Evolutionary conservation across 495 filamentous ascomycete species (phyloP), one percentile per base, ranked within the genome.

Genomic region (Aspergillus cristatus): DNA sequence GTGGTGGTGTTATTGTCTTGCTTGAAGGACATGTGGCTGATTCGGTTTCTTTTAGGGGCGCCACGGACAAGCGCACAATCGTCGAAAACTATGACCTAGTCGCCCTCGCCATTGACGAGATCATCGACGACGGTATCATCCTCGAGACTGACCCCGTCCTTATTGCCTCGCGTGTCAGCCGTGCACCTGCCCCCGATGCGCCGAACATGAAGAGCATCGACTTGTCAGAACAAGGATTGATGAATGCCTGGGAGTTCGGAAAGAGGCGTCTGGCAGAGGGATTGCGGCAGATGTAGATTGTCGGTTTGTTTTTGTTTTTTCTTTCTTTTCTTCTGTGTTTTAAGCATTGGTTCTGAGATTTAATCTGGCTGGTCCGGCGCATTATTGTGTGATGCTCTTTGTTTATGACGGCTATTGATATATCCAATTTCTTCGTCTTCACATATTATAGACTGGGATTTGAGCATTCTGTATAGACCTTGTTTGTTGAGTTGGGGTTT

Each of bases 81-180:
- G 78, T 96, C 53, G 91, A 99, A 65, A 95, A 96, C 73, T 98
- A 96, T 68, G 91, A 97, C 54, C 74, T 81, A 7, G 84, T 94
- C 39, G 82, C 87, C 14, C 72, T 99, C 14, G 84, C 89, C 30
- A 84, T 97, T 38, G 91, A 99, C 60, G 91, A 99, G 60, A 86
- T 94, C 38, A 79, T 94, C 20, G 91, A 97, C 60, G 91, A 97
- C 47, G 91, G 91, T 20, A 88, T 99, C 46, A 88, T 97, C 45
- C 72, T 99, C 10, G 91, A 99, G 67, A 95, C 88, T 0, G 91
- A 99, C 58, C 88, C 91, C 0, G 85, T 89, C 18, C 76, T 94
- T 43, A 85, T 99, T 50, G 80, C 87, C 25, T 86, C 86, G 45
- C 67, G 91, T 37, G 93, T 96, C 50, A 93, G 84, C 70, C 78